A percentile compares a stretch with the other conserved stretches of the same genome.
Evolutionary conservation across 768 basidiomycete species (phyloP).

Genomic region (Cyclocybe cylindracea): DNA sequence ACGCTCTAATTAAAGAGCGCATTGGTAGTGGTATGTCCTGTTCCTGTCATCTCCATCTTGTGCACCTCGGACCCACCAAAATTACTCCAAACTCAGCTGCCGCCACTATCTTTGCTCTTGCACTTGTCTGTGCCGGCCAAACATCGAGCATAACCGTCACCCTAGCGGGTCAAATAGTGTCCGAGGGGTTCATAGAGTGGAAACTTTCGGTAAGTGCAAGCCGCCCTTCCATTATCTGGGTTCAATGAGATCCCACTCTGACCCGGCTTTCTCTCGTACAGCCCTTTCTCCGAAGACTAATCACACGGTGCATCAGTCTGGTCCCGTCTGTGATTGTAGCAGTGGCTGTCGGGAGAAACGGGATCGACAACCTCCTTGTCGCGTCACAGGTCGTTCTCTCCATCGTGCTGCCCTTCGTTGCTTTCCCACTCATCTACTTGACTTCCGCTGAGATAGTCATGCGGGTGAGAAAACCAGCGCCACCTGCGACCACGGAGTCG

Average conservation of each 20-base stretch:
- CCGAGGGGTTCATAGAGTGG: constrained; percentile 82
- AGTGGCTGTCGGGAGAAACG: constrained; percentile 60
- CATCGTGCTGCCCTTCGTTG: constrained; percentile 73
- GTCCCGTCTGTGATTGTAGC: constrained; percentile 71
- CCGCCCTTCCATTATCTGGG: not conserved
- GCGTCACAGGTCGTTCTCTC: constrained; percentile 77
- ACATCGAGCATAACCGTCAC: constrained; percentile 79
- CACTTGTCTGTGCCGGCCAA: constrained; percentile 74
- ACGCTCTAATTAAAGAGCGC: constrained; percentile 52
- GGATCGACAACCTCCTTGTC: constrained; percentile 70
- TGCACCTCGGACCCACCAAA: not conserved
- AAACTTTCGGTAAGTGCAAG: constrained; percentile 47
- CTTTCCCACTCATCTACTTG: constrained; percentile 71
- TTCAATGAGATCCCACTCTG: not conserved
- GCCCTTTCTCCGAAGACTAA: constrained; percentile 64
- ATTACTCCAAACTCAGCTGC: constrained; percentile 42
- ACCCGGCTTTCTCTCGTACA: constrained; percentile 12
- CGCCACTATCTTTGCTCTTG: constrained; percentile 73
- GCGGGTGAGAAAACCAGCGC: constrained; percentile 47
- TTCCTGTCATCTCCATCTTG: constrained; percentile 1
- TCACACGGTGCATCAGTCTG: constrained; percentile 71
- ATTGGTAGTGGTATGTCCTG: constrained; percentile 56
- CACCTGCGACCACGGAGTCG: constrained; percentile 1
- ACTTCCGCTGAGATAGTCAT: constrained; percentile 63
- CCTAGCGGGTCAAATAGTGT: constrained; percentile 76